phyloP scores from a whole-genome alignment of 805 yeast species.

The Metschnikowia henanensis region DNA sequence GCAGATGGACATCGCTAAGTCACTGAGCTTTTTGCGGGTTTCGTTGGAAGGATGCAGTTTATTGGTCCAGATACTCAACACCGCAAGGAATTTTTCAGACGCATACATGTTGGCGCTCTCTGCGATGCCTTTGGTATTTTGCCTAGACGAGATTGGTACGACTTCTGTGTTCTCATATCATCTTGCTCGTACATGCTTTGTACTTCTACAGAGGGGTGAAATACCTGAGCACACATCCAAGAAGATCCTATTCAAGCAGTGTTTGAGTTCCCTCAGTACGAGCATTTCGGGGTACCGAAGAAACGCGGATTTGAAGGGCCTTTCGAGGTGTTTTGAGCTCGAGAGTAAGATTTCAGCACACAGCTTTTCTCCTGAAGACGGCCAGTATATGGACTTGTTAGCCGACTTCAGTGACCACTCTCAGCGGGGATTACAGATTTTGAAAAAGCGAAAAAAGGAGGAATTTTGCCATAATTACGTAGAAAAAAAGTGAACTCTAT shows the following conservation, averaged over 20 bases:
- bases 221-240: neutral
- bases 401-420: conserved; percentile 16
- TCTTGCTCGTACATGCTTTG: conserved; percentile 27
- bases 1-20: conserved; percentile 48
- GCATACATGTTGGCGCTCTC: conserved; percentile 39
- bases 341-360: conserved; percentile 24
- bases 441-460: conserved; percentile 12
- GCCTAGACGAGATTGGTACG: conserved; percentile 38
- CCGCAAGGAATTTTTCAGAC: conserved; percentile 44
- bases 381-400: conserved; percentile 9
- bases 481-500: neutral
- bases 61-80: conserved; percentile 45
- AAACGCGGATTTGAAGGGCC: conserved; percentile 37
- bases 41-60: conserved; percentile 48
- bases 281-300: conserved; percentile 47
- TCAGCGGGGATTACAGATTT: conserved; percentile 13
- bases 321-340: conserved; percentile 39
- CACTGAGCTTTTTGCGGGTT: conserved; percentile 45
- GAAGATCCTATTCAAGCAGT: conserved; percentile 25
- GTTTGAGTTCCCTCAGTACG: conserved; percentile 39
- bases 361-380: conserved; percentile 6
- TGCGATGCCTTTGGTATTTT: conserved; percentile 46
- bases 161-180: conserved; percentile 37
- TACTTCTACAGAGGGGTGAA: conserved; percentile 6
- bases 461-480: conserved; percentile 14